Evolutionary conservation across 345 rosid genomes (phyloP), one percentile per base, ranked within the genome.

Genomic region (Carallia pectinifolia): DNA sequence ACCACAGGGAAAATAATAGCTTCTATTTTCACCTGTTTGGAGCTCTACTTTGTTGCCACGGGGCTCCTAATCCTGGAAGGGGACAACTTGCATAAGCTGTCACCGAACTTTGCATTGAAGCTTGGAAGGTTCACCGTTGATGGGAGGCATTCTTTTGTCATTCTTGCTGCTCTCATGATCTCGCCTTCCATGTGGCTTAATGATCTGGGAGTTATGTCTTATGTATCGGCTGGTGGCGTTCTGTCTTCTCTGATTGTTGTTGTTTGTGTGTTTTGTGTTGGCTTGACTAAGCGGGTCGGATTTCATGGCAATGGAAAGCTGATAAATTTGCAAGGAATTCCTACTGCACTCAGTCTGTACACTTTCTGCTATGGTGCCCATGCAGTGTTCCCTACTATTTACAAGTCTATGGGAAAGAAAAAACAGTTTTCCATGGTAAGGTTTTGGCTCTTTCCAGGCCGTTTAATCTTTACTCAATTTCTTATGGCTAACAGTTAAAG

Each of bases 341-440:
- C 88, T 52, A 81, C 80, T 2, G 71, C 85, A 4, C 48, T 84
- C 55, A 81, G 86, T 47, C 61, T 84, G 64, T 82, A 73, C 44
- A 74, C 74, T 18, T 86, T 84, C 61, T 84, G 85, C 74, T 81
- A 82, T 77, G 80, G 82, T 37, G 86, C 85, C 17, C 88, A 79
- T 65, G 72, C 82, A 0, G 61, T 75, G 29, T 77, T 86, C 58
- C 88, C 90, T 62, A 76, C 81, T 39, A 62, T 86, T 68, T 86
- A 82, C 69, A 64, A 40, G n/a, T 86, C 86, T 13, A 84, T 81
- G 82, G 79, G 58, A 70, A 73, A 77, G 52, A 80, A 82, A 61
- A 78, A 27, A 27, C 86, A 79, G 44, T 86, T 84, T 66, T 47
- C 83, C 33, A 79, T 62, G 74, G 84, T 82, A 64, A 56, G 67